Evolutionary conservation across 192 early-diverging fungal genomes (phyloP).

Genomic region (Nowakowskiella sp.): DNA sequence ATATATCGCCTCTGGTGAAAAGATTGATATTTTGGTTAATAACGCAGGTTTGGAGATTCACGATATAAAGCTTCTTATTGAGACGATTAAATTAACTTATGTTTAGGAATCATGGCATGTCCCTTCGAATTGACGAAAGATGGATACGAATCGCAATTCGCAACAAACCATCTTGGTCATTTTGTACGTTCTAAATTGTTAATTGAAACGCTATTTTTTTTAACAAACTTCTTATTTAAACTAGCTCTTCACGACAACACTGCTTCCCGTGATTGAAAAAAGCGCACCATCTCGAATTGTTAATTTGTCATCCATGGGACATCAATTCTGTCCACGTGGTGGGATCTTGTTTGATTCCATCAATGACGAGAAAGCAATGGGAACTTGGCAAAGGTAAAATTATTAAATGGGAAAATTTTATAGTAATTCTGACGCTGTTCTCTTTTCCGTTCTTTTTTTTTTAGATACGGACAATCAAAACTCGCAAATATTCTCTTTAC

Average conservation of each 20-base stretch:
- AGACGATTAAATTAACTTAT: too few species aligned
- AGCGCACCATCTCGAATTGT: constrained; percentile 24
- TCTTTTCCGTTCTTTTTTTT: neutral
- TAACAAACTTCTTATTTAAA: constrained; percentile 13
- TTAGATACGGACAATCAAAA: constrained; percentile 35
- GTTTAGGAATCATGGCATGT: constrained; percentile 40
- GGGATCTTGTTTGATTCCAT: constrained; percentile 41
- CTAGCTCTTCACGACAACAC: constrained; percentile 17
- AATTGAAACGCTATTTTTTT: neutral
- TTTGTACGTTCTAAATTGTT: constrained; percentile 28
- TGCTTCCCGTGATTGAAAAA: constrained; percentile 20
- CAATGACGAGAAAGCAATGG: constrained; percentile 19
- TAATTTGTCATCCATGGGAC: constrained; percentile 30
- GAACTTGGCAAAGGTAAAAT: too few species aligned
- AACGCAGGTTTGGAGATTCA: constrained; percentile 22
- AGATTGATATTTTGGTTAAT: constrained; percentile 11
- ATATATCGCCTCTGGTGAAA: too few species aligned
- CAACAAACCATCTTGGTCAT: constrained; percentile 46
- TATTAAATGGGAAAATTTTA: too few species aligned
- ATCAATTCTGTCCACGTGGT: constrained; percentile 16
- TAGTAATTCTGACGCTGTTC: too few species aligned
- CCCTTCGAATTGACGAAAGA: constrained; percentile 34
- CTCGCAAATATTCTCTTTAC: constrained; percentile 30
- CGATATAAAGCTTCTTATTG: neutral
- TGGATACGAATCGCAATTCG: constrained; percentile 53